Evolutionary conservation across 768 basidiomycete species (phyloP).

Genomic region (Tubosaeta sp.): DNA sequence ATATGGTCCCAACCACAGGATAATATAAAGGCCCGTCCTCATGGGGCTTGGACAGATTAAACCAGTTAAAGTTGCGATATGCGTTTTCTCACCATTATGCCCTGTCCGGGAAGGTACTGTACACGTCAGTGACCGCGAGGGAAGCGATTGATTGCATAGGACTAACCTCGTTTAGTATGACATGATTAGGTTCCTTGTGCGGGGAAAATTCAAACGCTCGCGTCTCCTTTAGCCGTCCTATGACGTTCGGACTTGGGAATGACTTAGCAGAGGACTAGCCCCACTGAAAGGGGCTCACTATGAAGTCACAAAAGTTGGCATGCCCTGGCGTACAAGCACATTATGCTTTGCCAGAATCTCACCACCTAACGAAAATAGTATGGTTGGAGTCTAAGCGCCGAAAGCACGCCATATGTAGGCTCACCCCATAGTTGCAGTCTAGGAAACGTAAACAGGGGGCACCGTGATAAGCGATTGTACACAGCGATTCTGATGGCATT

Average conservation of each 20-base stretch:
- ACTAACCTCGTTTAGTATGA: constrained; percentile 81
- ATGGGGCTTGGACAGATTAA: constrained; percentile 58
- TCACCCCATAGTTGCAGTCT: constrained; percentile 76
- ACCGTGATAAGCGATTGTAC: constrained; percentile 1
- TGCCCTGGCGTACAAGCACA: constrained; percentile 58
- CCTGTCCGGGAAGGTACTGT: constrained; percentile 84
- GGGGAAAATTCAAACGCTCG: constrained; percentile 61
- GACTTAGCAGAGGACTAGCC: not conserved
- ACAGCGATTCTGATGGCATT: not conserved
- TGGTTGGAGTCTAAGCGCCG: constrained; percentile 1
- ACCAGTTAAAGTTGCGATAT: constrained; percentile 5
- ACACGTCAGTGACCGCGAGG: constrained; percentile 12
- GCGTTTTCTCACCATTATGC: constrained; percentile 70
- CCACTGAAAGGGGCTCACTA: constrained; percentile 45
- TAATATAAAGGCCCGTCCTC: constrained; percentile 89
- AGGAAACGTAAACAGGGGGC: constrained; percentile 1
- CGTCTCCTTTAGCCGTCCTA: constrained; percentile 61
- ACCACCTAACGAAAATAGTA: constrained; percentile 47
- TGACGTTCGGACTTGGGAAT: constrained; percentile 65
- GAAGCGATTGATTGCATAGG: constrained; percentile 1
- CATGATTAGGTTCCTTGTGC: constrained; percentile 75
- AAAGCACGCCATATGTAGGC: constrained; percentile 8
- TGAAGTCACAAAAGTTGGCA: constrained; percentile 67
- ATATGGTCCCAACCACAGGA: constrained; percentile 88
- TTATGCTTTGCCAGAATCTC: constrained; percentile 63